Percentiles rank a stretch among this genome's conserved stretches.
phyloP scores from a whole-genome alignment of 2,329 filamentous ascomycete species.

The Fusarium sp. region DNA sequence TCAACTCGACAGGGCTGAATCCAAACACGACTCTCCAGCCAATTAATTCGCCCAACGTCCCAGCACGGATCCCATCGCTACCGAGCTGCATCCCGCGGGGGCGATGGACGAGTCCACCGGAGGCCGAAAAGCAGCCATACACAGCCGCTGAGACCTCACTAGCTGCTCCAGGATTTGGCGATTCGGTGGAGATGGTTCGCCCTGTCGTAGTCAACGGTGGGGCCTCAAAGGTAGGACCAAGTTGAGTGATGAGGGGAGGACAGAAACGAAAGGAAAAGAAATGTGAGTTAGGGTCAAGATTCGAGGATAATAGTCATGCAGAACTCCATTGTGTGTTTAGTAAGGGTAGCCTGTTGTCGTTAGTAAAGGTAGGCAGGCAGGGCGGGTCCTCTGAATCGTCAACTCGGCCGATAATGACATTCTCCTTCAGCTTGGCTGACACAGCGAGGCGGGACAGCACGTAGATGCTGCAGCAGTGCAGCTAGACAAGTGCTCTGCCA shows the following conservation, averaged over 20 bases:
- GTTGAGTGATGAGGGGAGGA: constrained; percentile 1
- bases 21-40: constrained; percentile 33
- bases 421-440: constrained; percentile 3
- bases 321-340: no score
- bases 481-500: constrained; percentile 27
- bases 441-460: constrained; percentile 39
- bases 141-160: constrained; percentile 23
- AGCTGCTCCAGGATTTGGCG: constrained; percentile 33
- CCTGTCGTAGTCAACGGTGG: constrained; percentile 35
- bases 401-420: constrained; percentile 7
- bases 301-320: neutral
- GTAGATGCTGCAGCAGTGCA: neutral
- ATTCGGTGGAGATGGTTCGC: constrained; percentile 45
- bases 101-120: constrained; percentile 22
- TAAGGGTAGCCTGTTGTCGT: no score
- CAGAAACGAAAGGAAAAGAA: constrained; percentile 8
- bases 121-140: constrained; percentile 27
- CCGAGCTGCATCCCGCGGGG: constrained; percentile 39
- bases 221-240: constrained; percentile 31
- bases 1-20: constrained; percentile 45
- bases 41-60: constrained; percentile 26
- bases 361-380: no score
- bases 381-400: neutral
- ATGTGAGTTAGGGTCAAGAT: neutral
- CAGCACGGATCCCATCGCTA: constrained; percentile 24